Base-by-base conservation (phyloP, 768 basidiomycete species). In the Termitomyces eurrhizus region DNA sequence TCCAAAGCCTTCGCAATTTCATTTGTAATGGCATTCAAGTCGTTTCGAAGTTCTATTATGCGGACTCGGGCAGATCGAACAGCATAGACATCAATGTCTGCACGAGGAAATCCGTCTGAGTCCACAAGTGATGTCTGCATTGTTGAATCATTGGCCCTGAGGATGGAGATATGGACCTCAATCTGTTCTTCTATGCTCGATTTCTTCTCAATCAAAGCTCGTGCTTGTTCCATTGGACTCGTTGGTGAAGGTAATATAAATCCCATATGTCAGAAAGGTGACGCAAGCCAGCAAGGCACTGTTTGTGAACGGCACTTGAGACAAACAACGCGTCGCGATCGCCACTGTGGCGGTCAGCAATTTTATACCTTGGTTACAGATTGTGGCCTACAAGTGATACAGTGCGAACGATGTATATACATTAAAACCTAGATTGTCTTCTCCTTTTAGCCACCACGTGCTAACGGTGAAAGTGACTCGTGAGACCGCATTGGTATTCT, bases 51-150 rank as follows among this genome's bases (percentile, higher is more conserved):
- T 69, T 91, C 84, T 55, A 90, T 86, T n/a, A 95, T 84, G 53
- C 89, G 80, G 35, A 87, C 81, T 56, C 93, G 82, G 13, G 93
- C 91, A 52, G 77, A 75, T 26, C 92, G 80, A 21, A 95, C 87
- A 12, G 88, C 86, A 69, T 85, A 92, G 18, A 96, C 79, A 65
- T 95, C 92, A 62, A 98, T 82, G 73, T 96, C 90, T 14, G 84
- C 85, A 14, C 93, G 82, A 1, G 95, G 95, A 72, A 93, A 98
- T 7, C 96, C 96, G 56, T 97, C 91, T 0, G 77, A 63, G 69
- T 97, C 94, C 51, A 97, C 83, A 37, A 98, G 83, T 0, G 92
- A 86, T 0, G 89, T 83, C 29, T 83, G 74, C 78, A 93, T 83
- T 2, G 82, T 86, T 36, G 81, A 81, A 45, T 80, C 74, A 67